phyloP scores from a whole-genome alignment of 192 early-diverging fungal genomes.

The Backusella circina region DNA sequence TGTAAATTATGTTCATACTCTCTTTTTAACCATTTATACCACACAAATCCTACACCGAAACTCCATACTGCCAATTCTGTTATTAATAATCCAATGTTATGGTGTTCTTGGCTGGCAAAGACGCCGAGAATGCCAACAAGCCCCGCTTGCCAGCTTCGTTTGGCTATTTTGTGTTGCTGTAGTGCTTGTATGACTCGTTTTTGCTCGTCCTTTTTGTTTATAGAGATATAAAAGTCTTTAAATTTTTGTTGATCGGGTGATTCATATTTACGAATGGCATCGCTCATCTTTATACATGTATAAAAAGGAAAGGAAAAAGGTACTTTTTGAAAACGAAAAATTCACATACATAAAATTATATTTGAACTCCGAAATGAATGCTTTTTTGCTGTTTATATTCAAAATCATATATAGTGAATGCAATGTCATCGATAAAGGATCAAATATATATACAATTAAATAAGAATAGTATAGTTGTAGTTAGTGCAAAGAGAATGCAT shows the following conservation, averaged over 20 bases:
- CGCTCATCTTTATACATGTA: not conserved
- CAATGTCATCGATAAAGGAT: no score
- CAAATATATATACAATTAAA: no score
- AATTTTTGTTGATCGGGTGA: not conserved
- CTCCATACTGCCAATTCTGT: conserved; percentile 10
- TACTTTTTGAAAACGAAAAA: not conserved
- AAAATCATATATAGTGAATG: no score
- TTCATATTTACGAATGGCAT: conserved; percentile 13
- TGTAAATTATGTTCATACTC: not conserved
- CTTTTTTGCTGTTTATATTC: no score
- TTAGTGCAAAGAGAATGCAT: no score
- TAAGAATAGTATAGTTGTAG: no score
- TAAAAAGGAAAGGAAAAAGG: not conserved
- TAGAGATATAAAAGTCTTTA: not conserved
- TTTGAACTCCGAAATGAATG: not conserved
- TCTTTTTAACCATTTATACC: conserved; percentile 4
- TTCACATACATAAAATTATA: not conserved
- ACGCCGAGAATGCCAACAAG: conserved; percentile 4
- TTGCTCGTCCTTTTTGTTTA: not conserved
- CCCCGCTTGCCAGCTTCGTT: conserved; percentile 9
- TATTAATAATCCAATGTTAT: not conserved
- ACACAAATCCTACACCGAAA: not conserved
- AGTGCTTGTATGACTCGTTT: not conserved
- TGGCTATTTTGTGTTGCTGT: not conserved
- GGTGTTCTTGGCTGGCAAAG: not conserved